Conservation (phyloP, 495 filamentous ascomycete species). For the Wilcoxina mikolae region DNA sequence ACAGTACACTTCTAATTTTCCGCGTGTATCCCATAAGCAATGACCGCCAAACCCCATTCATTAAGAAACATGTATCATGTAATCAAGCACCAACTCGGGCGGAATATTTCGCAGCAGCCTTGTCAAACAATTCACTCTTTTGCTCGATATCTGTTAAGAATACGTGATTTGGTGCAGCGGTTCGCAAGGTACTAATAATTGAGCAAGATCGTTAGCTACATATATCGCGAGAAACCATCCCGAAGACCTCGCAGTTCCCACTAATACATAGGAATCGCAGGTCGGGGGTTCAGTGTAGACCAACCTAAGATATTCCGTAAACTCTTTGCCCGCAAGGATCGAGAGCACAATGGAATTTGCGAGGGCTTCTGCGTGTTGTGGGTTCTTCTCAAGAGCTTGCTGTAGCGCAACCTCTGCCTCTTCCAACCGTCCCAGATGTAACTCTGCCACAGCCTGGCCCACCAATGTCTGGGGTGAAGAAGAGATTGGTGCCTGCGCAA, state of each 20-base stretch:
- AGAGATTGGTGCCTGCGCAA: conserved; percentile 68
- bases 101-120: conserved; percentile 61
- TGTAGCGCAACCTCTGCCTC: conserved; percentile 80
- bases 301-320: conserved; percentile 45
- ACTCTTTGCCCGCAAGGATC: conserved; percentile 55
- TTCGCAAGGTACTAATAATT: conserved; percentile 41
- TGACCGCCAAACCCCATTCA: too few species aligned
- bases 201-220: not conserved
- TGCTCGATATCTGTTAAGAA: conserved; percentile 55
- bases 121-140: conserved; percentile 67
- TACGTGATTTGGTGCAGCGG: conserved; percentile 44
- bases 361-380: conserved; percentile 54
- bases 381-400: conserved; percentile 60
- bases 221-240: not conserved
- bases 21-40: too few species aligned
- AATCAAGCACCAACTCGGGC: conserved; percentile 46
- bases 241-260: not conserved
- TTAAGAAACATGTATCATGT: too few species aligned
- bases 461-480: conserved; percentile 54
- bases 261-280: too few species aligned
- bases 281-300: not conserved
- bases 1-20: too few species aligned
- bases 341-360: conserved; percentile 70
- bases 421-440: conserved; percentile 76
- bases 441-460: conserved; percentile 77